A percentile compares a stretch with the other conserved stretches of the same genome.
These are phyloP conservation scores for Nakaseomyces glabratus DNA, from an alignment of 1,139 yeast species.

Conservation along the genomic window DNA sequence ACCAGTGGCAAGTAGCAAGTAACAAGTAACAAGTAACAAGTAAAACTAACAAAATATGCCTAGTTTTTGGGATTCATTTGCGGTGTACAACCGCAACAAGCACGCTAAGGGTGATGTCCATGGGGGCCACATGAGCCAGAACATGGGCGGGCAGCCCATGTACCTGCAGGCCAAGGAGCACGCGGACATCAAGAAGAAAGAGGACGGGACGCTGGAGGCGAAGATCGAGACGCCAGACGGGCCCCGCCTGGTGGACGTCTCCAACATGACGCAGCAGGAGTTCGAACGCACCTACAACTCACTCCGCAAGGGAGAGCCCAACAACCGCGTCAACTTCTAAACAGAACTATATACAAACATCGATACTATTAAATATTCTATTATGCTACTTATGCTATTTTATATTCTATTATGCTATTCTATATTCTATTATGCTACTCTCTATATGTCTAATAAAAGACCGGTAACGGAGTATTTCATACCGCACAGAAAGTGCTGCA, in stretches of 20 bases:
- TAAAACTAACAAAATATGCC: slow-evolving; percentile 14
- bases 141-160: slow-evolving; percentile 20
- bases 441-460: too few relatives aligned
- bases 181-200: slow-evolving; percentile 13
- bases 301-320: slow-evolving; percentile 28
- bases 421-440: too few relatives aligned
- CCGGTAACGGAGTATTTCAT: too few relatives aligned
- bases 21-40: too few relatives aligned
- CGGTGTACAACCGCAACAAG: slow-evolving; percentile 27
- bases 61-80: slow-evolving; percentile 27
- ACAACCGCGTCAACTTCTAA: slow-evolving; percentile 28
- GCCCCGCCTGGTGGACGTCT: slow-evolving; percentile 23
- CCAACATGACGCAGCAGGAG: slow-evolving; percentile 25
- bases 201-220: slow-evolving; percentile 8
- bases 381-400: too few relatives aligned
- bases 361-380: too few relatives aligned
- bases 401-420: too few relatives aligned
- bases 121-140: slow-evolving; percentile 23
- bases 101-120: slow-evolving; percentile 21
- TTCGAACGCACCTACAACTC: slow-evolving; percentile 22
- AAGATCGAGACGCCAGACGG: slow-evolving; percentile 4
- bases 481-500: too few relatives aligned
- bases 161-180: slow-evolving; percentile 22
- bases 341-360: background rate
- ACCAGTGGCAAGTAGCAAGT: too few relatives aligned